Evolutionary conservation across 2,329 filamentous ascomycete genomes (phyloP).

Genomic region (Microdochium bolleyi): DNA sequence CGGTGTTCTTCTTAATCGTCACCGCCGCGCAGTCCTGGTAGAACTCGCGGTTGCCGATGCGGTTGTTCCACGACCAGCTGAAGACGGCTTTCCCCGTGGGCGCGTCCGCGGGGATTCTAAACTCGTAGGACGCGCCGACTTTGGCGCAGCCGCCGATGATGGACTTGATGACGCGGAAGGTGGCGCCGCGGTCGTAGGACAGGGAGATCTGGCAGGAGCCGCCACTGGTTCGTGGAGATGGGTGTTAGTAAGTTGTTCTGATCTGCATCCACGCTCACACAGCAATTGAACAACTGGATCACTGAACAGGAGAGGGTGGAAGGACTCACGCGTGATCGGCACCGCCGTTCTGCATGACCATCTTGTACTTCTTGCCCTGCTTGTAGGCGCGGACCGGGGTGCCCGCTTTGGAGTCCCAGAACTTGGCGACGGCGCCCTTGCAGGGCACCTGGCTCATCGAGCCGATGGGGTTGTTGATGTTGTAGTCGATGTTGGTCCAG

Average conservation of each 20-base stretch:
- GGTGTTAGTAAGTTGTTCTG: too few relatives aligned
- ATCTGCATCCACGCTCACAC: too few relatives aligned
- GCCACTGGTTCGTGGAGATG: slow-evolving; percentile 43
- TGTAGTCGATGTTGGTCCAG: slow-evolving; percentile 51
- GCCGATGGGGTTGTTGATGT: slow-evolving; percentile 62
- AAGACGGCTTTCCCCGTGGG: slow-evolving; percentile 54
- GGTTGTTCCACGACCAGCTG: slow-evolving; percentile 73
- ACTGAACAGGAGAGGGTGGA: too few relatives aligned
- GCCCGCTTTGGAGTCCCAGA: slow-evolving; percentile 37
- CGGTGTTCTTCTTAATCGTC: slow-evolving; percentile 39
- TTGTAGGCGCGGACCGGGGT: slow-evolving; percentile 50
- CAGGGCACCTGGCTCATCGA: slow-evolving; percentile 63
- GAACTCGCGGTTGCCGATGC: slow-evolving; percentile 71
- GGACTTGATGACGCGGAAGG: slow-evolving; percentile 53
- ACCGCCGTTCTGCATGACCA: slow-evolving; percentile 56
- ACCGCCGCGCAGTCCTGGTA: slow-evolving; percentile 81
- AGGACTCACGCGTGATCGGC: too few relatives aligned
- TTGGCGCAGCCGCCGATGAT: slow-evolving; percentile 28
- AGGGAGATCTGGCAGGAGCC: slow-evolving; percentile 72
- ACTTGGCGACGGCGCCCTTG: slow-evolving; percentile 52
- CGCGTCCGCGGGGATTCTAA: slow-evolving; percentile 57
- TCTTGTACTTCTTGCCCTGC: slow-evolving; percentile 53
- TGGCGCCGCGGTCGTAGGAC: slow-evolving; percentile 62
- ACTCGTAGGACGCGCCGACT: slow-evolving; percentile 45
- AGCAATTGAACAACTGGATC: too few relatives aligned